These are phyloP conservation scores for Pseudogymnoascus sp. DNA, from an alignment of 2,329 filamentous ascomycete species.

Conservation along the genomic window DNA sequence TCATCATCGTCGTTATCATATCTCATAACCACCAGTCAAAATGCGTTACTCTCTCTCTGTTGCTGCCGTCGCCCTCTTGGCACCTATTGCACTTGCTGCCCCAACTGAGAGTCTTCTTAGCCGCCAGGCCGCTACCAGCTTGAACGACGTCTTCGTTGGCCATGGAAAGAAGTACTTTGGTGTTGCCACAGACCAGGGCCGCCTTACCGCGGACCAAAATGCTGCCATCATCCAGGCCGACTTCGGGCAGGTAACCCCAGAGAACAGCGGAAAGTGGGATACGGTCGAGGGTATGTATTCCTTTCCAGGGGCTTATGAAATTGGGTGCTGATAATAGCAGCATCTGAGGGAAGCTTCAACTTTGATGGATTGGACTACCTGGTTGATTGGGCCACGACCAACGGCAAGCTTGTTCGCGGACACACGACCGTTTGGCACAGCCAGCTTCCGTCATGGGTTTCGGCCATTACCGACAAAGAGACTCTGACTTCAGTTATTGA, in stretches of 20 bases:
- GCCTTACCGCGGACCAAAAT: constrained; percentile 40
- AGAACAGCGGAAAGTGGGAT: constrained; percentile 68
- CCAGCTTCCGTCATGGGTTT: constrained; percentile 52
- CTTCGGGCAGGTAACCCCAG: constrained; percentile 57
- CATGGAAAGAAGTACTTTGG: constrained; percentile 61
- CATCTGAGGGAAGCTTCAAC: constrained; percentile 42
- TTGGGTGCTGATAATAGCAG: constrained; percentile 8
- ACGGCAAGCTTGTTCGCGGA: constrained; percentile 52
- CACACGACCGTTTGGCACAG: constrained; percentile 61
- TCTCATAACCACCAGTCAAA: background rate
- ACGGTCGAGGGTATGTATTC: constrained; percentile 34
- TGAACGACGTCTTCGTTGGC: constrained; percentile 48
- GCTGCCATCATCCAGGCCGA: constrained; percentile 49
- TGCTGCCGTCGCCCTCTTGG: background rate
- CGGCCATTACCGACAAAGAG: constrained; percentile 41
- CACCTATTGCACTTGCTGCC: background rate
- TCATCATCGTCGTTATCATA: background rate
- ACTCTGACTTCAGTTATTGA: constrained; percentile 48
- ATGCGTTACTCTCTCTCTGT: background rate
- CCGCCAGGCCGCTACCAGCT: constrained; percentile 30
- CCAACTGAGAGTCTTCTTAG: background rate
- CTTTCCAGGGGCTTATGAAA: background rate
- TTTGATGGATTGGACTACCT: constrained; percentile 50
- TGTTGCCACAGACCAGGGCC: constrained; percentile 45
- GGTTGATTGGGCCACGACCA: constrained; percentile 47